Evolutionary conservation across 73 alveolate genomes (phyloP).

Genomic region (Symbiodinium pilosum): DNA sequence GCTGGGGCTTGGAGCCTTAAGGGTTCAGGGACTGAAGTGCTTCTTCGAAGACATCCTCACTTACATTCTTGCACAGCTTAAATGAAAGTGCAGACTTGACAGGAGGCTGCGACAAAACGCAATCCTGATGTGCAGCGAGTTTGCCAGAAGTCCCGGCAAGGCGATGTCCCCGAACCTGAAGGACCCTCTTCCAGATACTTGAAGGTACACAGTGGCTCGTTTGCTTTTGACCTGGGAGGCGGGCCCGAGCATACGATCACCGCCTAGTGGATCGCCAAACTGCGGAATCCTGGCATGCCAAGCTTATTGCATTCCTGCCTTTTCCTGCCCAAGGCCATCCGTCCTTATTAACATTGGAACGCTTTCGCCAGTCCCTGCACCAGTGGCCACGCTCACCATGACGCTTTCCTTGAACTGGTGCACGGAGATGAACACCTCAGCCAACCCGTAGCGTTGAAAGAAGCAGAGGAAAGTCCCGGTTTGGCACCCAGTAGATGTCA

Average conservation of each 20-base stretch:
- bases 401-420: conserved; percentile 77
- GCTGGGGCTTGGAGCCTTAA: too few species aligned
- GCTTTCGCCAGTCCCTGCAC: conserved; percentile 73
- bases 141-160: conserved; percentile 49
- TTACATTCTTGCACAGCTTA: too few species aligned
- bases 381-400: conserved; percentile 87
- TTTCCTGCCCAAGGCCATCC: not conserved
- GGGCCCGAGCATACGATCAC: conserved; percentile 78
- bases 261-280: conserved; percentile 50
- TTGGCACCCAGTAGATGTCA: conserved; percentile 75
- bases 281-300: conserved; percentile 38
- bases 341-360: conserved; percentile 84
- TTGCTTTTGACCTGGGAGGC: not conserved
- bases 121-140: not conserved
- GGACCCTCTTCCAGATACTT: not conserved
- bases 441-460: not conserved
- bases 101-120: too few species aligned
- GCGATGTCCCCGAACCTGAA: conserved; percentile 73
- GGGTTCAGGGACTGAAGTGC: too few species aligned
- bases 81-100: too few species aligned
- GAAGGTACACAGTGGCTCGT: not conserved
- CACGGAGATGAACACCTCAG: conserved; percentile 58
- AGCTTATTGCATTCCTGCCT: not conserved
- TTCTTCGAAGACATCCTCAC: not conserved
- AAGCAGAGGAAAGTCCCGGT: not conserved